These are phyloP conservation scores for Calycina herbarum DNA, from an alignment of 2,329 filamentous ascomycete species.

Conservation along the genomic window DNA sequence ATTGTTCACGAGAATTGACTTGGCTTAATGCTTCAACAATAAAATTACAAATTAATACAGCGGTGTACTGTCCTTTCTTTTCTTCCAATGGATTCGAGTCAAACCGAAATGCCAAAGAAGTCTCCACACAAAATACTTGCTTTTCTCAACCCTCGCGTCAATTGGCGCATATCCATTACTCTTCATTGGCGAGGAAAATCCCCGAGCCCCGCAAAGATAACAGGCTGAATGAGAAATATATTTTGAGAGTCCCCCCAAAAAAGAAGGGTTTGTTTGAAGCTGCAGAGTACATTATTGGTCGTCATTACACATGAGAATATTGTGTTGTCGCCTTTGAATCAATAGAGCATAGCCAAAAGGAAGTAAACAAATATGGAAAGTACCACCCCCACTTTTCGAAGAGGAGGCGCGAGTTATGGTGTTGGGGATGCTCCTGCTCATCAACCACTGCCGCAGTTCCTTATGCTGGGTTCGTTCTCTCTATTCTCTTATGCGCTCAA, in stretches of 20 bases:
- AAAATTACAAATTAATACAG: too few relatives aligned
- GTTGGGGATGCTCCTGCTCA: not conserved
- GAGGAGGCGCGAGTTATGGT: not conserved
- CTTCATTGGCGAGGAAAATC: not conserved
- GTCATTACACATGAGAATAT: too few relatives aligned
- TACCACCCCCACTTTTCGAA: not conserved
- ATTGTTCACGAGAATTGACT: not conserved
- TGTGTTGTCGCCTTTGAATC: too few relatives aligned
- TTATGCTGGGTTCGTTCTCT: slow-evolving; percentile 5
- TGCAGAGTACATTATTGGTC: too few relatives aligned
- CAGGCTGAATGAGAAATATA: too few relatives aligned
- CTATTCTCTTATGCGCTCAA: not conserved
- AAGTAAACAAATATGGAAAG: too few relatives aligned
- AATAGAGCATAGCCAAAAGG: too few relatives aligned
- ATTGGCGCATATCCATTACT: not conserved
- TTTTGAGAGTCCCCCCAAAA: too few relatives aligned
- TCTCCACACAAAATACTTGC: not conserved
- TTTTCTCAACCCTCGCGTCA: not conserved
- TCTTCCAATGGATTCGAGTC: too few relatives aligned
- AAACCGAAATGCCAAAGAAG: not conserved
- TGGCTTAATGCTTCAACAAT: too few relatives aligned
- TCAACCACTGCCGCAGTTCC: slow-evolving; percentile 6
- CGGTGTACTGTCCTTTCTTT: too few relatives aligned
- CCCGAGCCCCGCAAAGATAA: not conserved
- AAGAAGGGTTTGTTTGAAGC: too few relatives aligned